These are phyloP conservation scores for Phytopythium oedochilum DNA, from an alignment of 352 stramenopile genomes.

Conservation along the genomic window DNA sequence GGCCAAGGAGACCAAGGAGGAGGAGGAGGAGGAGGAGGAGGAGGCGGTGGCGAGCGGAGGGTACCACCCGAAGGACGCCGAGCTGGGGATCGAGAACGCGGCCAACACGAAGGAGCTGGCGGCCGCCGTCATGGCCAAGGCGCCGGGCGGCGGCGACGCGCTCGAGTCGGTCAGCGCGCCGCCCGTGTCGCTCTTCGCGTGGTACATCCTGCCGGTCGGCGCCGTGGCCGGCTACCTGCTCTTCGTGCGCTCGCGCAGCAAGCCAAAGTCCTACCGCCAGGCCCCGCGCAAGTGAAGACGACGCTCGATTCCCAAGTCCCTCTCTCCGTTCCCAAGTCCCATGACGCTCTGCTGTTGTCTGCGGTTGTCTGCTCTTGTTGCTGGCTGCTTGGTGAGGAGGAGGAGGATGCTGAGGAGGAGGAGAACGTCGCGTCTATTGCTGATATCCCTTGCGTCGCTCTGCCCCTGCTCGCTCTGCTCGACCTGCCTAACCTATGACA, in stretches of 20 bases:
- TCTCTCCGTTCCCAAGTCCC: too few species aligned
- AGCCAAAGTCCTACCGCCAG: conserved; percentile 32
- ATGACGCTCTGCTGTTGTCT: too few species aligned
- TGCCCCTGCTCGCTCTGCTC: too few species aligned
- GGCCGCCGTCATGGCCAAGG: conserved; percentile 24
- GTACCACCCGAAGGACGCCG: conserved; percentile 64
- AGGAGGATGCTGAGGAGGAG: too few species aligned
- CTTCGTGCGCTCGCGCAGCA: conserved; percentile 47
- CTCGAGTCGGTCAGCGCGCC: conserved; percentile 44
- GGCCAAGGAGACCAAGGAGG: conserved; percentile 3
- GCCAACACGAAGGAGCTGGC: conserved; percentile 51
- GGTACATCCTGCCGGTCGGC: conserved; percentile 71
- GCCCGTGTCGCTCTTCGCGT: conserved; percentile 68
- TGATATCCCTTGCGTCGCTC: too few species aligned
- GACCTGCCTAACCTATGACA: too few species aligned
- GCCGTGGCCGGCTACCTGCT: conserved; percentile 64
- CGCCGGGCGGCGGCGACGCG: conserved; percentile 25
- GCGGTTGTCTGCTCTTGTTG: too few species aligned
- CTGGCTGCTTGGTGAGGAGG: too few species aligned
- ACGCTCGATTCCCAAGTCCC: too few species aligned
- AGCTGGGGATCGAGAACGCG: conserved; percentile 58
- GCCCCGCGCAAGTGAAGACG: conserved; percentile 25
- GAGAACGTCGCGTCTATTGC: too few species aligned
- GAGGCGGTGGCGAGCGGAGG: conserved; percentile 23
- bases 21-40: conserved; percentile 8